phyloP scores from a whole-genome alignment of 108 stramenopile genomes.

The Fistulifera pelliculosa region DNA sequence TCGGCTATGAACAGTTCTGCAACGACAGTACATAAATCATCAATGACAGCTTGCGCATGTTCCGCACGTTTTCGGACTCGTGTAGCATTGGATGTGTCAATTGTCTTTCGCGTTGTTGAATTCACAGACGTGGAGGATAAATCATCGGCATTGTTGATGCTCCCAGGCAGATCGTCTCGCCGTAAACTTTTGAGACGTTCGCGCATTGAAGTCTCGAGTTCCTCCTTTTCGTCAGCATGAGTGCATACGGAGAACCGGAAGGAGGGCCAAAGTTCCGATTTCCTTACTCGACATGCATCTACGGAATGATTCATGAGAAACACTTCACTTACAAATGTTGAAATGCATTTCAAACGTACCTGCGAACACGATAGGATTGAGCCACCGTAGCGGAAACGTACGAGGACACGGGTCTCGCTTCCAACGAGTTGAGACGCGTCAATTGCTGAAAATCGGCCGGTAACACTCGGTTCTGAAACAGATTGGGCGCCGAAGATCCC shows the following conservation, averaged over 20 bases:
- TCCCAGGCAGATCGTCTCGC: neutral
- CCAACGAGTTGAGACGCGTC: neutral
- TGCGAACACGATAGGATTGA: neutral
- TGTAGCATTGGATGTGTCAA: constrained; percentile 9
- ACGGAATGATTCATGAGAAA: neutral
- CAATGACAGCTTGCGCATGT: constrained; percentile 22
- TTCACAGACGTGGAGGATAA: neutral
- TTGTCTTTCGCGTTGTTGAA: neutral
- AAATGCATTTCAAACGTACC: too few species aligned
- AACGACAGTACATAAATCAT: constrained; percentile 31
- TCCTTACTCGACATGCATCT: constrained; percentile 12
- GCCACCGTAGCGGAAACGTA: neutral
- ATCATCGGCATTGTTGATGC: neutral
- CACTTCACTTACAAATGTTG: neutral
- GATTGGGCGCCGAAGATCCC: constrained; percentile 1
- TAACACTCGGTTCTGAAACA: neutral
- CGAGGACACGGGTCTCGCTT: neutral
- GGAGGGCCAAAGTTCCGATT: constrained; percentile 9
- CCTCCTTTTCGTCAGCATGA: constrained; percentile 8
- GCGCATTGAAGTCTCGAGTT: constrained; percentile 7
- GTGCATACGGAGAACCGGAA: constrained; percentile 6
- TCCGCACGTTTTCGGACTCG: constrained; percentile 21
- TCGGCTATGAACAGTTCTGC: constrained; percentile 31
- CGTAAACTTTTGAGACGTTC: constrained; percentile 1
- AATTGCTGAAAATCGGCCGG: neutral